Evolutionary conservation across 805 yeast genomes (phyloP).

Genomic region (Saccharomycopsis schoenii): DNA sequence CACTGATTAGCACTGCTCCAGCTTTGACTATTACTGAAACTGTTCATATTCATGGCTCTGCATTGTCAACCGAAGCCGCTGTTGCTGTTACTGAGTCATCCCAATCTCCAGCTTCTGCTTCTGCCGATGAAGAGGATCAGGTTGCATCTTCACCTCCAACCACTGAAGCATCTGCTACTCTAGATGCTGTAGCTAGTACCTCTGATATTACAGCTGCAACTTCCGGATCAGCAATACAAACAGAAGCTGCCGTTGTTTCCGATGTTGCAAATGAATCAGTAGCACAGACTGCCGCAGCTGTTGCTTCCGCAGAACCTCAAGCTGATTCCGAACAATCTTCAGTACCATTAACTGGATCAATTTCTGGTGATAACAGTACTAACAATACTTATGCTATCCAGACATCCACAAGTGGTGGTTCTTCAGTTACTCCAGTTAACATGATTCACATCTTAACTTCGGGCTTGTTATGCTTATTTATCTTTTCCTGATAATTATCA

Average conservation of each 20-base stretch:
- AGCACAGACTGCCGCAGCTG: neutral
- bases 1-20: constrained; percentile 2
- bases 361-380: neutral
- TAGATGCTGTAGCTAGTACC: constrained; percentile 21
- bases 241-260: neutral
- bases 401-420: neutral
- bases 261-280: no score
- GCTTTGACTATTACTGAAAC: constrained; percentile 1
- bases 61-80: constrained; percentile 13
- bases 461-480: neutral
- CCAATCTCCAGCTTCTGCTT: constrained; percentile 15
- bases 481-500: neutral
- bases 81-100: constrained; percentile 12
- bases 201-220: constrained; percentile 1
- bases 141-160: constrained; percentile 1
- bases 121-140: constrained; percentile 8
- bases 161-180: constrained; percentile 21
- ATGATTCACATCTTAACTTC: neutral
- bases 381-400: neutral
- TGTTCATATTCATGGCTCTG: neutral
- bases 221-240: neutral
- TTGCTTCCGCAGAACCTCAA: neutral
- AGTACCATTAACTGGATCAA: neutral
- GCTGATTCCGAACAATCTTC: neutral
- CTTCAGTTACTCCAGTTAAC: neutral